Evolutionary conservation across 441 rosid species (phyloP), one percentile per base, ranked within the genome.

Genomic region (Pelargonium myrrhifolium): DNA sequence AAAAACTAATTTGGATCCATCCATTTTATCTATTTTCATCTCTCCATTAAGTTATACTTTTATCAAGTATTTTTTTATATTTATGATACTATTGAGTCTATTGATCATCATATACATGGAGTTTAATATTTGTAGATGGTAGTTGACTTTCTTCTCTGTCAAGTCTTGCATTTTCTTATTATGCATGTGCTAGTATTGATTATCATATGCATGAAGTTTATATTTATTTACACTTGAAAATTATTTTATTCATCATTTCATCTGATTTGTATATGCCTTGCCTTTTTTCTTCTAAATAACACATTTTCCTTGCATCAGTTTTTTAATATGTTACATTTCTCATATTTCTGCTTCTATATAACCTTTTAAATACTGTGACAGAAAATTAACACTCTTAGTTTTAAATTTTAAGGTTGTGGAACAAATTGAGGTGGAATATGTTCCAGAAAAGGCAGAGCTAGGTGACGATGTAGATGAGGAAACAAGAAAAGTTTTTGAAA

Each of bases 401-500:
- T 14, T 17, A 28, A 66, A 0, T n/a, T 53, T 58, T 39, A 78
- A 94, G 98, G 78, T 62, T 3, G 47, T 69, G 62, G 97, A 90
- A 76, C 76, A 88, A 74, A 86, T 95, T 63, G 85, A 76, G 65
- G 74, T 95, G 39, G 99, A 95, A 82, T 95, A 95, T 77, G 87
- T 92, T 21, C 96, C 96, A 0, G 99, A 95, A 65, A 84, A 86
- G 72, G 83, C 93, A 2, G 96, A 87, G 77, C 76, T 95, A 66
- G 95, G 82, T 7, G 99, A 85, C 72, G 93, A 86, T 2, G 71
- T 94, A 61, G 81, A 84, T 75, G 94, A 94, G 42, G 99, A 93
- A 53, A 87, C 87, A 76, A 85, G 80, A 74, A 80, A 86, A 77
- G 81, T 92, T 58, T 90, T 95, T 66, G 96, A 95, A 83, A 95